phyloP scores from a whole-genome alignment of 257 asterid species.

The Penstemon davidsonii region DNA sequence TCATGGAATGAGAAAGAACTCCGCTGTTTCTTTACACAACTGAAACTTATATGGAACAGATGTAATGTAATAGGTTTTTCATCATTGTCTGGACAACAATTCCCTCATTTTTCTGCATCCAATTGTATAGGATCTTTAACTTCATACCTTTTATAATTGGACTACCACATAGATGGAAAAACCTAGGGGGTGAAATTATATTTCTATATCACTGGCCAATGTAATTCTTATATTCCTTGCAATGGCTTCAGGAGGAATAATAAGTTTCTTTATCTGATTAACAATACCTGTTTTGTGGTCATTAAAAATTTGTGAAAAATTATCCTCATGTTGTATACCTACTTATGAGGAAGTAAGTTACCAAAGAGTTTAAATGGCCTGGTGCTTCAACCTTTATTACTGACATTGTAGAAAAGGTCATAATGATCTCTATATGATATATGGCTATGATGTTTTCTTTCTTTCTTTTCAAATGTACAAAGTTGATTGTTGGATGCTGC shows the following conservation, averaged over 20 bases:
- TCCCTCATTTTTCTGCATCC: conserved; percentile 1
- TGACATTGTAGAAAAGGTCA: conserved; percentile 2
- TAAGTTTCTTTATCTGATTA: conserved; percentile 16
- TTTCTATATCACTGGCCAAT: conserved; percentile 12
- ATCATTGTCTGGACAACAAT: not conserved
- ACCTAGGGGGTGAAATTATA: conserved; percentile 9
- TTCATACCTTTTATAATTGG: conserved; percentile 21
- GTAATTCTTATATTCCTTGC: conserved; percentile 5
- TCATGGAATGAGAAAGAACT: conserved; percentile 14
- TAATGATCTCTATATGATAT: not conserved
- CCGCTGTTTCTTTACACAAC: not conserved
- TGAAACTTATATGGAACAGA: not conserved
- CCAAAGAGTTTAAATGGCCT: conserved; percentile 14
- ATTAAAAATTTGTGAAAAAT: not conserved
- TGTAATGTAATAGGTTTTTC: not conserved
- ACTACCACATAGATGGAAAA: conserved; percentile 25
- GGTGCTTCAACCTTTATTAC: conserved; percentile 8
- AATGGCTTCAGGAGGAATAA: conserved; percentile 10
- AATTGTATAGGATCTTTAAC: conserved; percentile 15
- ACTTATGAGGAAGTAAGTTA: conserved; percentile 9
- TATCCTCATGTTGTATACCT: conserved; percentile 15
- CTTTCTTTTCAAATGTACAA: not conserved
- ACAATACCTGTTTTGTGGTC: not conserved
- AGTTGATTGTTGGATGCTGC: not conserved
- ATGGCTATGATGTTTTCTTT: not conserved